Percentiles rank a stretch among this genome's conserved stretches.
Conservation (phyloP, 768 basidiomycete genomes). For the Leccinum ochraceum region DNA sequence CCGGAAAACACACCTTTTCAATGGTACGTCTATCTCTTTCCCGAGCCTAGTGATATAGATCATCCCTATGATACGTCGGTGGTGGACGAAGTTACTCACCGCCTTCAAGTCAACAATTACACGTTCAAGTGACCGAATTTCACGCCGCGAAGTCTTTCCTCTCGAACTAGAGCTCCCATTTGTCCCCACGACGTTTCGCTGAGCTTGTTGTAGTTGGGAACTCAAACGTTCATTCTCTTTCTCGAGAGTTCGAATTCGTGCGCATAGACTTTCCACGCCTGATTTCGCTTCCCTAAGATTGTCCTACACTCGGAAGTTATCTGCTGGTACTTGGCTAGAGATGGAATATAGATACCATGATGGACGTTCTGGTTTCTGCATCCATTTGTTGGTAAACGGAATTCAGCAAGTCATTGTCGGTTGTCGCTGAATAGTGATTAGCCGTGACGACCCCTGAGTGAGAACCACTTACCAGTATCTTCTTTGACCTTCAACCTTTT, state of each 20-base stretch:
- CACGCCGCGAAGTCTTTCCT: conserved; percentile 3
- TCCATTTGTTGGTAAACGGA: neutral
- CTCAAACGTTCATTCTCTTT: conserved; percentile 9
- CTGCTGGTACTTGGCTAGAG: neutral
- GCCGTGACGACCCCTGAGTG: no score
- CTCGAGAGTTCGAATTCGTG: conserved; percentile 12
- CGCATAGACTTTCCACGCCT: conserved; percentile 14
- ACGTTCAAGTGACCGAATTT: conserved; percentile 14
- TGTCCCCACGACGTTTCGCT: neutral
- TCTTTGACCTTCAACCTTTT: conserved; percentile 1
- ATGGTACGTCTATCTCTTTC: conserved; percentile 18
- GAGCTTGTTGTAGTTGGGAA: conserved; percentile 2
- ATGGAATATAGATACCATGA: conserved; percentile 10
- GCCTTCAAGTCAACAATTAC: conserved; percentile 2
- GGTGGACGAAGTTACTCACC: conserved; percentile 1
- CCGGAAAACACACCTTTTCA: conserved; percentile 11
- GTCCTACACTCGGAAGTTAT: neutral
- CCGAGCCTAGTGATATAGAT: conserved; percentile 9
- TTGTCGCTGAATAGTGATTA: neutral
- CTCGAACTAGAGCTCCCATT: neutral
- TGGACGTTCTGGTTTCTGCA: conserved; percentile 1
- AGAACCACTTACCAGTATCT: neutral
- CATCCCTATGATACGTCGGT: neutral
- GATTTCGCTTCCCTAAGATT: conserved; percentile 7
- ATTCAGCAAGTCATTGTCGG: neutral